A percentile compares a stretch with the other conserved stretches of the same genome.
These are phyloP conservation scores for Aeminium ludgeri DNA, from an alignment of 495 filamentous ascomycete genomes.

Conservation along the genomic window DNA sequence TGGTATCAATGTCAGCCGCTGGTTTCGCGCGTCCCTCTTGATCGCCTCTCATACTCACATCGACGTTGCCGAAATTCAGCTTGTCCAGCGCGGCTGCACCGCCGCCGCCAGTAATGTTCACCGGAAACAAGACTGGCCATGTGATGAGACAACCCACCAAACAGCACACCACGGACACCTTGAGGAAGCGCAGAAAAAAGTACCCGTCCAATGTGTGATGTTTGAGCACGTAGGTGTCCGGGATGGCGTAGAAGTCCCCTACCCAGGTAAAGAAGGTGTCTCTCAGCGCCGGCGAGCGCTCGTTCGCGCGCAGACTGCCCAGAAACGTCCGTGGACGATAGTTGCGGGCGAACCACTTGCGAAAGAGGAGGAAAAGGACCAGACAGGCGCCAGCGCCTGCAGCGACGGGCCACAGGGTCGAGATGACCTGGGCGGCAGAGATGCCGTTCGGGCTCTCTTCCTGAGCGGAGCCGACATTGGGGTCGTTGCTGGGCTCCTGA, in stretches of 20 bases:
- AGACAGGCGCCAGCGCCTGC: constrained; percentile 49
- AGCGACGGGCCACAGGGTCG: constrained; percentile 54
- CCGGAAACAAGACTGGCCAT: constrained; percentile 30
- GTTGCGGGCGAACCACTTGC: constrained; percentile 50
- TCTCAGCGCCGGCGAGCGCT: constrained; percentile 51
- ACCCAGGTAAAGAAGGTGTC: constrained; percentile 64
- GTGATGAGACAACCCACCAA: constrained; percentile 28
- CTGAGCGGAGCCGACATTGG: constrained; percentile 10
- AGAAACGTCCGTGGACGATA: constrained; percentile 77
- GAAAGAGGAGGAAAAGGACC: constrained; percentile 57
- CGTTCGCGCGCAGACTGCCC: constrained; percentile 46
- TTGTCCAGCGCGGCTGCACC: constrained; percentile 53
- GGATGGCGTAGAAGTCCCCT: constrained; percentile 54
- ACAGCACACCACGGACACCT: constrained; percentile 24
- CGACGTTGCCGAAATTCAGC: constrained; percentile 60
- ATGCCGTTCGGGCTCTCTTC: constrained; percentile 11
- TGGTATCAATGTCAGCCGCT: too few species aligned
- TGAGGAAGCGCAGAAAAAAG: constrained; percentile 28
- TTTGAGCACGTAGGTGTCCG: constrained; percentile 70
- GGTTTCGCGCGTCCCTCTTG: too few species aligned
- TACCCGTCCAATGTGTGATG: constrained; percentile 69
- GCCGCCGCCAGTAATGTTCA: constrained; percentile 33
- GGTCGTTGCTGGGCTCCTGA: constrained; percentile 4
- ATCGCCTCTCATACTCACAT: not conserved
- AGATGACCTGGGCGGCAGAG: constrained; percentile 42